These are phyloP conservation scores for Otatea glauca DNA, from an alignment of 176 grass and related monocot genomes.

Conservation along the genomic window DNA sequence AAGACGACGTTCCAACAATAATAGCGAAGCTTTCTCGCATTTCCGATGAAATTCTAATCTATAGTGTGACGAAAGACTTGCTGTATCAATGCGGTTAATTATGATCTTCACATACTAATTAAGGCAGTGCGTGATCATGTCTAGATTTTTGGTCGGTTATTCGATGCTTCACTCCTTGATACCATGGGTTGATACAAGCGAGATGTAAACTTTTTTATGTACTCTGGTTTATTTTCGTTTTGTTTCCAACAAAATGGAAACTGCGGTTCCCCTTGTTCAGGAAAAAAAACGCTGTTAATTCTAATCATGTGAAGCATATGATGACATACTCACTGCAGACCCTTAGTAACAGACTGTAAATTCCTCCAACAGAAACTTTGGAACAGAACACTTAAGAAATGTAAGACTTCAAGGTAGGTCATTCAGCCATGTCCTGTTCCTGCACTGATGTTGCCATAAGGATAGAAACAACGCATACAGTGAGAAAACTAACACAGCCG, in stretches of 20 bases:
- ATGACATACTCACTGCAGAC: not conserved
- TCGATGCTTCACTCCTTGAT: not conserved
- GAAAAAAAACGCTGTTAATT: not conserved
- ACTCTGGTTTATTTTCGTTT: not conserved
- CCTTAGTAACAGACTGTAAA: too few species aligned
- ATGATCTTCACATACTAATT: not conserved
- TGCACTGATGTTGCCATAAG: not conserved
- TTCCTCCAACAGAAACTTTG: not conserved
- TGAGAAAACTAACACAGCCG: not conserved
- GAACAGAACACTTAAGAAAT: not conserved
- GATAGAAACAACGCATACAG: not conserved
- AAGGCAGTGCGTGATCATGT: too few species aligned
- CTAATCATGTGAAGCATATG: not conserved
- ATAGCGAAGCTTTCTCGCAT: not conserved
- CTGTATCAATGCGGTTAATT: not conserved
- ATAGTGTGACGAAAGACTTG: not conserved
- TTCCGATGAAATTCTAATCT: not conserved
- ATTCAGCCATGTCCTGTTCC: not conserved
- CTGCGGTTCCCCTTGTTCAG: not conserved
- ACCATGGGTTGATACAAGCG: not conserved
- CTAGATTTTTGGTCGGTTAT: not conserved
- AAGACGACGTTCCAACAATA: not conserved
- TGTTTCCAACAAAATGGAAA: not conserved
- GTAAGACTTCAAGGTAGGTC: not conserved
- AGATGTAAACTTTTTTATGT: not conserved